Base-by-base conservation (phyloP, 2,329 filamentous ascomycete species). In the Fonsecaea pedrosoi region DNA sequence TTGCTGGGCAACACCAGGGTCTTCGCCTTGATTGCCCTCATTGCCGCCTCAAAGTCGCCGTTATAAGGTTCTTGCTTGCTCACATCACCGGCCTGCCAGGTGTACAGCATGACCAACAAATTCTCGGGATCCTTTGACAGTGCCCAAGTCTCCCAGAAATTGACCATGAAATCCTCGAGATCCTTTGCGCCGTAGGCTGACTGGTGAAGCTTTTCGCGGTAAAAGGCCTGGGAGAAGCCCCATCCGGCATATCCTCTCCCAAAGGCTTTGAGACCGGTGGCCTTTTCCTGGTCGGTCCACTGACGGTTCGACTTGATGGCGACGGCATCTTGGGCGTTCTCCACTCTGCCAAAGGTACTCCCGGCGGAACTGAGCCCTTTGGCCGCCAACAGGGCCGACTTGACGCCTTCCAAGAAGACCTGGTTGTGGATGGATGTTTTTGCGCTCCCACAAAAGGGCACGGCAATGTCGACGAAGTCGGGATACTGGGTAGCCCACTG, bases 191-290 rank as follows among this genome's bases (percentile, higher is more conserved):
- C 89, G 13, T 10, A 54, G n/a, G 42, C 25, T 7, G 48, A 60
- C 75, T 91, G 86, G 75, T 89, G 89, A n/a, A 92, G 67, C 74
- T 84, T 88, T 71, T 92, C 82, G 1, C 91, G 84, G 73, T 94
- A 94, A 73, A 94, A 94, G 0, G 90, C 84, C 73, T 94, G 91
- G 60, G 87, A 90, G 73, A 94, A 91, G 0, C 92, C 91, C 81
- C 86, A 95, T 0, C 91, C 91, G 1, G 91, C 90, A 77, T 95
- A 95, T 0, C 88, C 91, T 54, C 90, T 83, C 0, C 85, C 90
- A 64, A 94, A 85, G 0, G 91, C 91, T 73, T 89, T 92, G 48
- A 94, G 74, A 0, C 86, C 88, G 21, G 81, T 78, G 15, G 81
- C 79, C 56, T 76, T 84, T 69, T 89, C 84, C 59, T 85, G 81